Base-by-base conservation (phyloP, 768 basidiomycete genomes). In the Rhizopogon rudus region DNA sequence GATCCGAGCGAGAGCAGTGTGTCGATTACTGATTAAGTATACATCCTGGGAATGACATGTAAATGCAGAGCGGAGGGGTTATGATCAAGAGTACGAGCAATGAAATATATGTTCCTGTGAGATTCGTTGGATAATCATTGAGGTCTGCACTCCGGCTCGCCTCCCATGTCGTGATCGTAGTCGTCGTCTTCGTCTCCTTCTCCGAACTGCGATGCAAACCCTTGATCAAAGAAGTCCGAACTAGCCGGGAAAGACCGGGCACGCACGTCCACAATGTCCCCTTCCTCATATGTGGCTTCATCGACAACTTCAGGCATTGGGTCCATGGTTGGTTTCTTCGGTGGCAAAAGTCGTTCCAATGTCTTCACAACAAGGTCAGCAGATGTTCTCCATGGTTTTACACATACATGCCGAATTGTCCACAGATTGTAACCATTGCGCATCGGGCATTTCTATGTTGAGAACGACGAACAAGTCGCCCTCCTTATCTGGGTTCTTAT, bases 381-480 rank as follows among this genome's bases (percentile, higher is more conserved):
- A 43, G 31, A 17, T 5, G 40, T 4, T 13, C 16, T n/a, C 5
- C n/a, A 14, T 17, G 37, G 10, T 22, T 33, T 6, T 22, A 37
- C 16, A 52, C 51, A 58, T 65, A 40, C 63, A 57, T 58, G 90
- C 92, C 69, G 78, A 72, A 43, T 65, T 66, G 63, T 93, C 86
- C 29, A 87, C 73, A 2, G 74, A 78, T 60, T 73, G 77, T 29
- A 93, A 72, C 94, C 94, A 98, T 41, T 83, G 75, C 49, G 80
- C 76, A 55, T 77, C 76, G 13, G 95, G 95, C 91, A 95, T 93
- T 71, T 97, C 94, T 51, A 98, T 78, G 54, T 87, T 81, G 52
- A 97, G 81, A 51, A 87, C 79, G 54, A 98, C 77, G 62, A 86
- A 91, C 40, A 98, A 75, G 64, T 95, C 87, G 10, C 94, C 94